Evolutionary conservation across 352 stramenopile genomes (phyloP).

Genomic region (Aphanomyces euteiches): DNA sequence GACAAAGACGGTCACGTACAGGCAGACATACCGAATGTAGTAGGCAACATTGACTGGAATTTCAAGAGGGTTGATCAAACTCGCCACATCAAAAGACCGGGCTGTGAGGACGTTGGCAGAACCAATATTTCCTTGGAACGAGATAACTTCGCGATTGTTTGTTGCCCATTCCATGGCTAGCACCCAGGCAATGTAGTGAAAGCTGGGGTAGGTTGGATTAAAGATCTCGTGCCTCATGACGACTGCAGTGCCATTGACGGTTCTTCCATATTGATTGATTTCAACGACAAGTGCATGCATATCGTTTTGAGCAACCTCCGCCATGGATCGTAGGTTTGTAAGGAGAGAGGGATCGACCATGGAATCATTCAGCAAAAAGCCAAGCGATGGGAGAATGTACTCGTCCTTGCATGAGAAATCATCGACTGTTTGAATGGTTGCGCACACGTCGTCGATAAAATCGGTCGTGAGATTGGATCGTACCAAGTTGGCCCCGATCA

Average conservation of each 20-base stretch:
- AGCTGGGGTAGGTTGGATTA: no score
- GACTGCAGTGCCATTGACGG: no score
- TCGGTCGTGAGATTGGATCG: not conserved
- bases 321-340: not conserved
- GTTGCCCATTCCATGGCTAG: no score
- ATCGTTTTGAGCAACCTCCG: not conserved
- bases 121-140: conserved; percentile 15
- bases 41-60: conserved; percentile 20
- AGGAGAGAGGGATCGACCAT: not conserved
- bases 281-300: not conserved
- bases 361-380: not conserved
- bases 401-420: not conserved
- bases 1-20: conserved; percentile 14
- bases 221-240: no score
- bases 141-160: conserved; percentile 9
- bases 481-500: not conserved
- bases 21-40: conserved; percentile 11
- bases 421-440: not conserved
- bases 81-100: not conserved
- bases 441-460: no score
- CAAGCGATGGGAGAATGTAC: not conserved
- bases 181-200: no score
- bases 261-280: conserved; percentile 3
- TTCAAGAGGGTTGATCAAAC: conserved; percentile 18
- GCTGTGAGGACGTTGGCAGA: not conserved